Conservation (phyloP, 257 asterid genomes). For the Verbena officinalis region DNA sequence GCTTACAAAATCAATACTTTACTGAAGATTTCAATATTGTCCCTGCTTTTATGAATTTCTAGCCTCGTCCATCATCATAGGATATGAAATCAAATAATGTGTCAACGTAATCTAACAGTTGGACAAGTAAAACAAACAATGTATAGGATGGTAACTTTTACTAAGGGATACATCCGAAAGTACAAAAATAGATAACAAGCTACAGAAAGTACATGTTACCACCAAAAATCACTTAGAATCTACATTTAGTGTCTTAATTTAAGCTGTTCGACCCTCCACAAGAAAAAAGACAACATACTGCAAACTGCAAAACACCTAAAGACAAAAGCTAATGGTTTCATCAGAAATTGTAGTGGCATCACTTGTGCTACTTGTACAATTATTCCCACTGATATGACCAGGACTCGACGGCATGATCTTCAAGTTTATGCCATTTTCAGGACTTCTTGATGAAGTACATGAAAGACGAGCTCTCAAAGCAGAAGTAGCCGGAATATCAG, state of each 20-base stretch:
- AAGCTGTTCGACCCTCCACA: not conserved
- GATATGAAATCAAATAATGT: not conserved
- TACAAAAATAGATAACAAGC: conserved; percentile 12
- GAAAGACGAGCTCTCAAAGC: not conserved
- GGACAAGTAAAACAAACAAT: conserved; percentile 6
- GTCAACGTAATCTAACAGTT: not conserved
- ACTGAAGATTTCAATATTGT: too few species aligned
- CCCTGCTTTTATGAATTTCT: not conserved
- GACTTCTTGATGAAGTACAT: conserved; percentile 8
- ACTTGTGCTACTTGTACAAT: conserved; percentile 51
- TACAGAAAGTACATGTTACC: not conserved
- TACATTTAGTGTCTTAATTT: not conserved
- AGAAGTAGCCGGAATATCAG: conserved; percentile 14
- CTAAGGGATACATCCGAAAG: not conserved
- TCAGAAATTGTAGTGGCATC: conserved; percentile 63
- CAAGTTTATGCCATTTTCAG: conserved; percentile 43
- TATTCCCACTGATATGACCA: conserved; percentile 1
- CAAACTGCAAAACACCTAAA: not conserved
- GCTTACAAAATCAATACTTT: too few species aligned
- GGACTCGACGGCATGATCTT: conserved; percentile 48
- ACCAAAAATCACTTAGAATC: not conserved
- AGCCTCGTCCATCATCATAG: not conserved
- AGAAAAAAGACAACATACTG: not conserved
- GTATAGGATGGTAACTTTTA: too few species aligned
- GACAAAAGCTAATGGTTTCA: conserved; percentile 38